phyloP scores from a whole-genome alignment of 164 flowering plant genomes.

The Annona cherimola region DNA sequence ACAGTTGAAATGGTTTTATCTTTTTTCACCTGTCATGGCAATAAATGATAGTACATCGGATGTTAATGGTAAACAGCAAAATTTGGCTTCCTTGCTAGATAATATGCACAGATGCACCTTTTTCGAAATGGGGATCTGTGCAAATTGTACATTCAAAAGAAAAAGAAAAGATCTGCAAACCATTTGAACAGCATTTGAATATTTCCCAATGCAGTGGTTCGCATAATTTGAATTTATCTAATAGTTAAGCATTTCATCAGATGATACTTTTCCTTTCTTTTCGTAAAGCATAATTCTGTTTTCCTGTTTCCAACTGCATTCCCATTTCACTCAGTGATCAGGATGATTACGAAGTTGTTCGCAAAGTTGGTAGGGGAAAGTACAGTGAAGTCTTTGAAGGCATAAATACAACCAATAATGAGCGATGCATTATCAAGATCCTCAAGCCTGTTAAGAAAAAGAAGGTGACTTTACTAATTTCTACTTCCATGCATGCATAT shows the following conservation, averaged over 20 bases:
- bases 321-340: slow-evolving; percentile 35
- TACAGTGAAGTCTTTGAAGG: slow-evolving; percentile 71
- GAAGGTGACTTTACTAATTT: slow-evolving; percentile 36
- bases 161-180: too few relatives aligned
- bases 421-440: slow-evolving; percentile 62
- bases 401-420: slow-evolving; percentile 36
- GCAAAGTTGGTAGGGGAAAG: slow-evolving; percentile 65
- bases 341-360: slow-evolving; percentile 64
- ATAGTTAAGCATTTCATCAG: background rate
- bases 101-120: too few relatives aligned
- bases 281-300: background rate
- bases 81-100: too few relatives aligned
- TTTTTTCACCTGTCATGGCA: too few relatives aligned
- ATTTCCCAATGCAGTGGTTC: background rate
- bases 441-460: slow-evolving; percentile 80
- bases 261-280: background rate
- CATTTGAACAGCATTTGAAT: too few relatives aligned
- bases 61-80: too few relatives aligned
- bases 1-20: too few relatives aligned
- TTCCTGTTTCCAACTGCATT: background rate
- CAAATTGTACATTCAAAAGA: too few relatives aligned
- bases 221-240: background rate
- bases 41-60: too few relatives aligned
- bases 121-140: too few relatives aligned
- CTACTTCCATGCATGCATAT: background rate